Evolutionary conservation across 176 grass and related monocot genomes (phyloP).

Genomic region (Zea luxurians): DNA sequence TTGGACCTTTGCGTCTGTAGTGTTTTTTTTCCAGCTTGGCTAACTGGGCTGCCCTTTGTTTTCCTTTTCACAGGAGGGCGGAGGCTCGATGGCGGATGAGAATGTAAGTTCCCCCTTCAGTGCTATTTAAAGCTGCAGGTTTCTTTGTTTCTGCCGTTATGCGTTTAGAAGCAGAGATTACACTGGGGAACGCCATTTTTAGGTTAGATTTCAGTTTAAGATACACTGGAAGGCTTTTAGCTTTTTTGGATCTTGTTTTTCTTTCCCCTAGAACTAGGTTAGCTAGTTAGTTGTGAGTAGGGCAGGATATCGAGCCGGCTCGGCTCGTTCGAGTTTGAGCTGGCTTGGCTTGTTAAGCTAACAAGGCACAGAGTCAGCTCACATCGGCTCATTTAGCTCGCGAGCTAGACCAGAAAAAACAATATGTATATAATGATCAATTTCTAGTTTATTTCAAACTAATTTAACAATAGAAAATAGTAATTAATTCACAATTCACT

Average conservation of each 20-base stretch:
- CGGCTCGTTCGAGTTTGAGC: too few species aligned
- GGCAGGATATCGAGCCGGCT: too few species aligned
- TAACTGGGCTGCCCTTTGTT: constrained; percentile 20
- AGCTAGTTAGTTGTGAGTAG: background rate
- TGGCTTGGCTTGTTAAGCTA: too few species aligned
- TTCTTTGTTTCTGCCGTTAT: background rate
- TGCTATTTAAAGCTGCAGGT: background rate
- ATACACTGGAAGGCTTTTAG: background rate
- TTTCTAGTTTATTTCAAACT: too few species aligned
- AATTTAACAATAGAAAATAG: too few species aligned
- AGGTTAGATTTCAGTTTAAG: constrained; percentile 2
- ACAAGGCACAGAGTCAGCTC: too few species aligned
- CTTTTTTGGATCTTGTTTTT: background rate
- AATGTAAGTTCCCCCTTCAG: constrained; percentile 21
- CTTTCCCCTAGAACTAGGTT: constrained; percentile 1
- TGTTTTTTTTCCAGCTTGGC: background rate
- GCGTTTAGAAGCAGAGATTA: background rate
- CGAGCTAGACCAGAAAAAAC: too few species aligned
- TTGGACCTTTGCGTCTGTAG: background rate
- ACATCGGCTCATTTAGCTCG: too few species aligned
- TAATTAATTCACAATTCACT: too few species aligned
- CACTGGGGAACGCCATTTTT: background rate
- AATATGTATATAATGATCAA: too few species aligned
- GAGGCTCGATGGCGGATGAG: constrained; percentile 37
- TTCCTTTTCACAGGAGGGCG: constrained; percentile 25